These are phyloP conservation scores for Colletotrichum godetiae DNA, from an alignment of 2,329 filamentous ascomycete species.

Conservation along the genomic window DNA sequence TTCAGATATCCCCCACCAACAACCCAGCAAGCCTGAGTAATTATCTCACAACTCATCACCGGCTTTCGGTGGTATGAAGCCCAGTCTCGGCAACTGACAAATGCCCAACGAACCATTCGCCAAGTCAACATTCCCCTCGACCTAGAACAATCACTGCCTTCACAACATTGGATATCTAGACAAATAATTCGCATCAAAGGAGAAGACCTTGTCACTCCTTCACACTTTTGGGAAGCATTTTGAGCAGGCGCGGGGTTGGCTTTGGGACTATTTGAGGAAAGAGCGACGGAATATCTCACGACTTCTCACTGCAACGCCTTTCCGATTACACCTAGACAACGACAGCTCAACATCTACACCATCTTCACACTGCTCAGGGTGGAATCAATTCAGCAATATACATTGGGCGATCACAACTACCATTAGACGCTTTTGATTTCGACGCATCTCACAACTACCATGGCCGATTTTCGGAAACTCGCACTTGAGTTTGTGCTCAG, in stretches of 20 bases:
- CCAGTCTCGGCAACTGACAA: conserved; percentile 1
- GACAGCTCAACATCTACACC: not conserved
- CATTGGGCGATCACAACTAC: not conserved
- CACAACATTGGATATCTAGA: not conserved
- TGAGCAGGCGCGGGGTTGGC: conserved; percentile 14
- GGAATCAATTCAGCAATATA: not conserved
- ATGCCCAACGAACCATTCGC: not conserved
- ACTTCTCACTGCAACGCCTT: not conserved
- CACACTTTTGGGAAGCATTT: not conserved
- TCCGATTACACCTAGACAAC: not conserved
- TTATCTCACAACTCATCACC: conserved; percentile 25
- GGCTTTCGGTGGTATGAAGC: conserved; percentile 20
- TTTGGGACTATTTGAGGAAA: not conserved
- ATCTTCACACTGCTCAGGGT: not conserved
- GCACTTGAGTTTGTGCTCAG: conserved; percentile 66
- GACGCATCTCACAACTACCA: conserved; percentile 40
- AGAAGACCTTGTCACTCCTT: not conserved
- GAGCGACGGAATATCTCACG: not conserved
- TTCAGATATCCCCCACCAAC: conserved; percentile 18
- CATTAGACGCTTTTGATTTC: not conserved
- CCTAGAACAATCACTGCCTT: not conserved
- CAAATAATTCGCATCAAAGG: not conserved
- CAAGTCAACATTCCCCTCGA: not conserved
- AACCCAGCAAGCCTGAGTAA: conserved; percentile 24
- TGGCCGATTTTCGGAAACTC: conserved; percentile 64